These are phyloP conservation scores for Candida andamanensis DNA, from an alignment of 805 yeast genomes.

Conservation along the genomic window DNA sequence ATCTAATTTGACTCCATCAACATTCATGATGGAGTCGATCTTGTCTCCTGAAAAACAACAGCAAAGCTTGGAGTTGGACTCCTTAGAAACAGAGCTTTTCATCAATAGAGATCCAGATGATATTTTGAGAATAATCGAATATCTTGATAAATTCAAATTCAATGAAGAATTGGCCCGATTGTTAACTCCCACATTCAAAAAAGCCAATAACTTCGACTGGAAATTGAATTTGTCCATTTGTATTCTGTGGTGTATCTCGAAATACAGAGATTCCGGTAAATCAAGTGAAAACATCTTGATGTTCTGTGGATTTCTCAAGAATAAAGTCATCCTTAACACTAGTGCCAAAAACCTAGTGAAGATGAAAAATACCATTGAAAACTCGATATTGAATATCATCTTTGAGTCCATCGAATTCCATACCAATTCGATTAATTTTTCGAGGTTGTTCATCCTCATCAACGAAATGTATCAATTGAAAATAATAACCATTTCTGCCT, in stretches of 20 bases:
- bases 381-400: slow-evolving; percentile 36
- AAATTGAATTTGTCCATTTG: slow-evolving; percentile 28
- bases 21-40: slow-evolving; percentile 4
- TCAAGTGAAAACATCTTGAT: slow-evolving; percentile 29
- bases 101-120: slow-evolving; percentile 25
- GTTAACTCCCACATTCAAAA: slow-evolving; percentile 17
- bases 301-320: slow-evolving; percentile 43
- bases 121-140: slow-evolving; percentile 26
- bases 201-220: slow-evolving; percentile 20
- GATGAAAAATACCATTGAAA: slow-evolving; percentile 42
- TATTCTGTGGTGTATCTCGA: slow-evolving; percentile 38
- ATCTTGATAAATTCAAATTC: slow-evolving; percentile 30
- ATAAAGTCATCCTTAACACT: slow-evolving; percentile 25
- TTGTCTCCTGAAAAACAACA: slow-evolving; percentile 4
- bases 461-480: slow-evolving; percentile 47
- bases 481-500: slow-evolving; percentile 55
- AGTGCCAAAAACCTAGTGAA: slow-evolving; percentile 14
- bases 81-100: slow-evolving; percentile 13
- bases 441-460: slow-evolving; percentile 41
- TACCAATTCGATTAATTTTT: slow-evolving; percentile 19
- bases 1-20: slow-evolving; percentile 5
- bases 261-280: slow-evolving; percentile 25
- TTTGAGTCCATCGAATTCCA: slow-evolving; percentile 22
- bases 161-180: slow-evolving; percentile 25
- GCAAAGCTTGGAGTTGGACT: slow-evolving; percentile 6